Conservation (phyloP, 2,329 filamentous ascomycete species). For the Aureobasidium sp. region DNA sequence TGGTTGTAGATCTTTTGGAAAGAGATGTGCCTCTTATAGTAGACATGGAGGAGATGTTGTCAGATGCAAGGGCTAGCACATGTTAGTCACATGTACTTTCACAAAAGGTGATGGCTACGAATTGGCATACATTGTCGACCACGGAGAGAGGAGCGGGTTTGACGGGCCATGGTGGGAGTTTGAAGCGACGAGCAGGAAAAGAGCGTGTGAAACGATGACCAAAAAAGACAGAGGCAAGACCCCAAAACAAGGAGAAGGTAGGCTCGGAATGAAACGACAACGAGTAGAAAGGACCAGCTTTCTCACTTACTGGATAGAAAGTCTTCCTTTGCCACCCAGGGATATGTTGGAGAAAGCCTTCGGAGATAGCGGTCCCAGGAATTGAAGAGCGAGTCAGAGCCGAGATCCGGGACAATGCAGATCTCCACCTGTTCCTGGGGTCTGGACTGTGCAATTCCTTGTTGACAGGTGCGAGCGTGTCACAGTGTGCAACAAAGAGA, state of each 20-base stretch:
- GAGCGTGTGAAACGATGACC: not conserved
- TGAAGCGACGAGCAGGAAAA: not conserved
- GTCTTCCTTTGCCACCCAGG: not conserved
- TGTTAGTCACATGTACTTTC: conserved; percentile 1
- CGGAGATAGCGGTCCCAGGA: not conserved
- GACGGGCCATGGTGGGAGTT: conserved; percentile 6
- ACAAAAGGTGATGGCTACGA: not conserved
- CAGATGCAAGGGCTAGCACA: not conserved
- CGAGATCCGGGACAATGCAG: conserved; percentile 9
- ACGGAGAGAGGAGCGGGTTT: conserved; percentile 12
- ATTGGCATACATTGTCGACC: not conserved
- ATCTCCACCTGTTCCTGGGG: conserved; percentile 7
- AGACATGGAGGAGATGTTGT: not conserved
- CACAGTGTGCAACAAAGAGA: conserved; percentile 8
- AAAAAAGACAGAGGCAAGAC: not conserved
- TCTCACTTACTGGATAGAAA: not conserved
- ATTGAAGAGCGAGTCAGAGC: not conserved
- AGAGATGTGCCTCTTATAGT: not conserved
- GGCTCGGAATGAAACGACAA: not conserved
- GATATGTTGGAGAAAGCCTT: not conserved
- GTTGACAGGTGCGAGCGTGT: conserved; percentile 9
- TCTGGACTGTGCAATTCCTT: not conserved
- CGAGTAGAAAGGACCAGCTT: conserved; percentile 4
- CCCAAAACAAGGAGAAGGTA: not conserved
- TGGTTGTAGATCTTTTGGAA: not conserved